Conservation (phyloP, 2,329 filamentous ascomycete species). For the Hortaea werneckii region DNA sequence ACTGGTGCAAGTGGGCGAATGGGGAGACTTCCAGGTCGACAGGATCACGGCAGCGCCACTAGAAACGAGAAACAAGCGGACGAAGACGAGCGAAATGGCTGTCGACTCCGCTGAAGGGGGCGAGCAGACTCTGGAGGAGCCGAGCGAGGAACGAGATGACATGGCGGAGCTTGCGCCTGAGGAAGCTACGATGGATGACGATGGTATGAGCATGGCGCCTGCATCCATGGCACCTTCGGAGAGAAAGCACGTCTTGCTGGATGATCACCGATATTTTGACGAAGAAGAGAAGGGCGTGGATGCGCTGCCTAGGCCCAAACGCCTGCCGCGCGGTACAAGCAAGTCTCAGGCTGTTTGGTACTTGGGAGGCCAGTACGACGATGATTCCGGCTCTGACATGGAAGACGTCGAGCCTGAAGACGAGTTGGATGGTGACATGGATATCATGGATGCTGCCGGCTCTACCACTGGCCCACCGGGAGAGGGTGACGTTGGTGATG, state of each 20-base stretch:
- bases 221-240: constrained; percentile 40
- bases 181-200: constrained; percentile 67
- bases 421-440: constrained; percentile 44
- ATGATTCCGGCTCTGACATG: constrained; percentile 76
- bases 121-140: constrained; percentile 55
- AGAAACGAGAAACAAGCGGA: constrained; percentile 42
- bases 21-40: constrained; percentile 86
- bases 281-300: constrained; percentile 60
- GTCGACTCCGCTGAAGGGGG: constrained; percentile 49
- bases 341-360: constrained; percentile 94
- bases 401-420: constrained; percentile 54
- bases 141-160: constrained; percentile 72
- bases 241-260: constrained; percentile 76
- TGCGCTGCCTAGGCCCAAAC: constrained; percentile 53
- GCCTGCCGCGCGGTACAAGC: constrained; percentile 81
- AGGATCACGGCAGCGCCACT: constrained; percentile 74
- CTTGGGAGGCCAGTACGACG: constrained; percentile 49
- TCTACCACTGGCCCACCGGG: constrained; percentile 52
- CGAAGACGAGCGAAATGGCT: constrained; percentile 50
- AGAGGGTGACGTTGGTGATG: constrained; percentile 54
- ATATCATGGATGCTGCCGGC: constrained; percentile 32
- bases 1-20: constrained; percentile 82
- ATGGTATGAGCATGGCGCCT: constrained; percentile 40
- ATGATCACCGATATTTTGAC: constrained; percentile 97
- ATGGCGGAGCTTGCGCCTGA: constrained; percentile 78